Conservation (phyloP, 371 early-diverging fungal species). For the Mucor saturninus region DNA sequence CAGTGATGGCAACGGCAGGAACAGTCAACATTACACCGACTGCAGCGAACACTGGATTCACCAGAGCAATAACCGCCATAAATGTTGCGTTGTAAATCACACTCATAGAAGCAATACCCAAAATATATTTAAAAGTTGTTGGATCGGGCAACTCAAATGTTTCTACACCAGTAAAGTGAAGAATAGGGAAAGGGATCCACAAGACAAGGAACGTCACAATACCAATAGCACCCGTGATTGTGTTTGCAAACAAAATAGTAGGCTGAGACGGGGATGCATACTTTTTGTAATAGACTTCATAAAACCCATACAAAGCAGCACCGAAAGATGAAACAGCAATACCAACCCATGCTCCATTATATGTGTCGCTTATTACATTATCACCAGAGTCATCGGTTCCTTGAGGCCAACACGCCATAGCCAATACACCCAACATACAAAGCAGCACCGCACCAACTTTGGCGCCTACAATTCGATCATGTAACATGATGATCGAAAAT, state of each 20-base stretch:
- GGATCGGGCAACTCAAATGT: slow-evolving; percentile 66
- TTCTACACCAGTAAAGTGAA: slow-evolving; percentile 68
- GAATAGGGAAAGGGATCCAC: slow-evolving; percentile 80
- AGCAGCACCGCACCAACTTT: slow-evolving; percentile 71
- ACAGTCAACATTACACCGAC: slow-evolving; percentile 85
- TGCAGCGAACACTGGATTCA: slow-evolving; percentile 82
- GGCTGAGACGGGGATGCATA: slow-evolving; percentile 68
- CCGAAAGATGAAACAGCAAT: slow-evolving; percentile 57
- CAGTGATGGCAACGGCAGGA: slow-evolving; percentile 73
- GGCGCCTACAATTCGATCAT: slow-evolving; percentile 58
- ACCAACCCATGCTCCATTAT: slow-evolving; percentile 37
- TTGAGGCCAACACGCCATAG: slow-evolving; percentile 62
- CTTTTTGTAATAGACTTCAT: slow-evolving; percentile 82
- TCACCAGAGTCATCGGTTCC: background rate
- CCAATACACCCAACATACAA: slow-evolving; percentile 71
- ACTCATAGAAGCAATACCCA: slow-evolving; percentile 71
- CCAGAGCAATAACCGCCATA: slow-evolving; percentile 79
- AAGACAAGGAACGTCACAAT: slow-evolving; percentile 59
- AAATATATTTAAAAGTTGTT: slow-evolving; percentile 55
- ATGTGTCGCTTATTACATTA: background rate
- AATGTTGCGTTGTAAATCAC: slow-evolving; percentile 79
- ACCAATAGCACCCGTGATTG: slow-evolving; percentile 71
- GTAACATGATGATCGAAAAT: slow-evolving; percentile 72
- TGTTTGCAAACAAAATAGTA: slow-evolving; percentile 73
- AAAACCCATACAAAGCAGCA: slow-evolving; percentile 66